Evolutionary conservation across 2,329 filamentous ascomycete species (phyloP), one percentile per base, ranked within the genome.

Genomic region (Verticillium dahliae): DNA sequence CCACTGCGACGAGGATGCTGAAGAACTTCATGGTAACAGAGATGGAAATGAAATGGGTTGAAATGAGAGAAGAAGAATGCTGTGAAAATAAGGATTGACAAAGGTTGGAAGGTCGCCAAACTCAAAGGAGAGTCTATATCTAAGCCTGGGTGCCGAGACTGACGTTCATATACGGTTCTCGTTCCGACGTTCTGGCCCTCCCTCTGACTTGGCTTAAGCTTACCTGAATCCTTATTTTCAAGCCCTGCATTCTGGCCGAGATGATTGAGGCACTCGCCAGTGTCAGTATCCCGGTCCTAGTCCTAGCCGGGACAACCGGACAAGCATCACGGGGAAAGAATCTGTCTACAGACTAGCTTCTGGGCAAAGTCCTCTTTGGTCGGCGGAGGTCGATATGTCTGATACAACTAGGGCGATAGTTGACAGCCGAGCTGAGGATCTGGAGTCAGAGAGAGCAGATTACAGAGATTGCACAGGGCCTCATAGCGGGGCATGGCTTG

Each of bases 1-100:
- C 38, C 38, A 41, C 39, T 15, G 57, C 57, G n/a, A 41, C 14
- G 22, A 58, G 33, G 57, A 58, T 27, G 45, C 38, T 50, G 57
- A 58, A 58, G 38, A 41, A 31, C 57, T 58, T 58, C 57, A 58
- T 58, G 22, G 39, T 58, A 39, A 50, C 31, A 37, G 15, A 33
- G 9, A 10, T 22, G 14, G 34, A 41, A 22, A 58, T 4, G 5
- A 22, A 39, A 22, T 10, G 18, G 22, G 2, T 6, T 4, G 22
- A 22, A 27, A 18, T 9, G n/a, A 52, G 18, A 52, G 45, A 52
- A 22, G 27, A 52, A 18, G 9, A 22, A 50, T 10, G n/a, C 18
- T 11, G 39, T 14, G 14, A 39, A 10, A 7, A 52, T 52, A 7
- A 52, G 22, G 45, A 22, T 52, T n/a, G 45, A 52, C 45, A 13